These are phyloP conservation scores for Vitis cinerea DNA, from an alignment of 164 flowering plant species.

Conservation along the genomic window DNA sequence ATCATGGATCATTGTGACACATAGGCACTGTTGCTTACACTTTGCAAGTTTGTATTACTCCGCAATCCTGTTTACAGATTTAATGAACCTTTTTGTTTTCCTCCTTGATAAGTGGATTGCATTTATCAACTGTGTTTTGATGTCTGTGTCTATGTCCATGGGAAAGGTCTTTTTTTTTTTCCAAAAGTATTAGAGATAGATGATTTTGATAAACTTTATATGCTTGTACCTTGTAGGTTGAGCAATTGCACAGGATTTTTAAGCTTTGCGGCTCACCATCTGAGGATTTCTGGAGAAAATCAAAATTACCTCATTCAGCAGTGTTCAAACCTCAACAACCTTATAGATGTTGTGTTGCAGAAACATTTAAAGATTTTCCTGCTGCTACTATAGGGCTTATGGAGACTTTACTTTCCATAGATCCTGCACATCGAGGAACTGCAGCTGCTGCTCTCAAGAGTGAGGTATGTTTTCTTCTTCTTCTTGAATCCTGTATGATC, in stretches of 20 bases:
- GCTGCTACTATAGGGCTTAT: slow-evolving; percentile 46
- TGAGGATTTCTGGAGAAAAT: slow-evolving; percentile 72
- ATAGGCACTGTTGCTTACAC: too few relatives aligned
- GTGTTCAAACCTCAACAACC: slow-evolving; percentile 64
- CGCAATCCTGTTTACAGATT: too few relatives aligned
- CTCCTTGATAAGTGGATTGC: too few relatives aligned
- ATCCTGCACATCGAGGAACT: slow-evolving; percentile 62
- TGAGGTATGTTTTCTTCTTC: slow-evolving; percentile 42
- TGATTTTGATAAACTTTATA: background rate
- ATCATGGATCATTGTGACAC: too few relatives aligned
- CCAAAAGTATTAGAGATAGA: background rate
- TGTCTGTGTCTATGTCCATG: too few relatives aligned
- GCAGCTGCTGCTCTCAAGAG: slow-evolving; percentile 59
- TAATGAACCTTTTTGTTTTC: too few relatives aligned
- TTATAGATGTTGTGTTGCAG: slow-evolving; percentile 54
- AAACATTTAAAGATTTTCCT: slow-evolving; percentile 58
- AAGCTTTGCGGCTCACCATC: slow-evolving; percentile 88
- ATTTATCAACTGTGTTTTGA: too few relatives aligned
- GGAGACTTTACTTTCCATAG: slow-evolving; percentile 69
- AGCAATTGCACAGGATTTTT: slow-evolving; percentile 80
- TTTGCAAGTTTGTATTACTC: too few relatives aligned
- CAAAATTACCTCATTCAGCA: slow-evolving; percentile 53
- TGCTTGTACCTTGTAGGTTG: slow-evolving; percentile 49
- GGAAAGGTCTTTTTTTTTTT: background rate
- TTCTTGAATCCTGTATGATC: background rate